Evolutionary conservation across 2,329 filamentous ascomycete species (phyloP).

Genomic region (Fusarium robinianum): DNA sequence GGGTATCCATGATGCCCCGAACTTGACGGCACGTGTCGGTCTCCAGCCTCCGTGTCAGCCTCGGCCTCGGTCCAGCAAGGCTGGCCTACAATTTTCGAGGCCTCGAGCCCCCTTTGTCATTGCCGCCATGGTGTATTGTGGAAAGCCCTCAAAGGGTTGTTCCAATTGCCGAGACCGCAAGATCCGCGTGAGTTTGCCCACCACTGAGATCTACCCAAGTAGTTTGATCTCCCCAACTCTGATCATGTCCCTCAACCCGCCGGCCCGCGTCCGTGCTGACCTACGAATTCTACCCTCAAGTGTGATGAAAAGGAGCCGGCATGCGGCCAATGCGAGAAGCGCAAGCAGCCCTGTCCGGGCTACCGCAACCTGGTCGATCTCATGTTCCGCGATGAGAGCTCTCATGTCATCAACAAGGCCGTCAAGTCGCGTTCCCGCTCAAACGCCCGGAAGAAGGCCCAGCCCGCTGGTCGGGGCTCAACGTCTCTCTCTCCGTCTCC

Average conservation of each 20-base stretch:
- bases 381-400: constrained; percentile 62
- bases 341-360: constrained; percentile 56
- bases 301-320: constrained; percentile 57
- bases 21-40: constrained; percentile 11
- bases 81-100: constrained; percentile 4
- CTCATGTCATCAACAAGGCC: constrained; percentile 59
- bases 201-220: background rate
- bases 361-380: constrained; percentile 60
- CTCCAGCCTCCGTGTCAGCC: background rate
- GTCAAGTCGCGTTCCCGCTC: constrained; percentile 41
- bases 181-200: constrained; percentile 53
- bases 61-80: constrained; percentile 5
- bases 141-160: constrained; percentile 61
- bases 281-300: constrained; percentile 38
- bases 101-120: constrained; percentile 1
- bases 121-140: constrained; percentile 59
- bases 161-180: constrained; percentile 60
- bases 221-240: background rate
- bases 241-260: constrained; percentile 1
- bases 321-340: constrained; percentile 60
- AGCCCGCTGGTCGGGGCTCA: constrained; percentile 17
- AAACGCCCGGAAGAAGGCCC: constrained; percentile 32
- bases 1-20: constrained; percentile 29
- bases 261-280: constrained; percentile 7
- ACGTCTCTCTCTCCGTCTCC: constrained; percentile 26